Evolutionary conservation across 2,329 filamentous ascomycete genomes (phyloP), one percentile per base, ranked within the genome.

Genomic region (Beauveria varroae): DNA sequence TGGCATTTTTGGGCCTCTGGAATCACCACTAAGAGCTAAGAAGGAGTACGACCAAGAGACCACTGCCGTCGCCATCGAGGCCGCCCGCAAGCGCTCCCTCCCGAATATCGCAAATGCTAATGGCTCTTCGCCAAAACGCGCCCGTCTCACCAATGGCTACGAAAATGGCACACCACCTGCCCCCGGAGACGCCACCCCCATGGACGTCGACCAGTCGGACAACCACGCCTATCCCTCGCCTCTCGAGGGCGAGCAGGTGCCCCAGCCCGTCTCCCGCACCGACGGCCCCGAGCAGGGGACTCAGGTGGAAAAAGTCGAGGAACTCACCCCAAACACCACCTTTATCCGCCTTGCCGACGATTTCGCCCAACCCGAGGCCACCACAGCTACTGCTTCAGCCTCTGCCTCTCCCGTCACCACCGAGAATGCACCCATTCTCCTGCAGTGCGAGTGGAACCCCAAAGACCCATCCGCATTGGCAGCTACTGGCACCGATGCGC

Each of bases 361-460:
- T 59, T 66, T 69, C 51, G 52, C 68, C 28, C 69, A 68, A 72
- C 65, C 73, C 69, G 66, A 73, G 69, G 66, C 68, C 67, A 68
- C 72, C 68, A 71, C 74, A 46, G 71, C 74, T 55, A 68, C 73
- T 24, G 34, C 56, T 16, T 28, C 46, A 41, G 18, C 56, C 46
- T 43, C 46, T 41, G 16, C 46, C 56, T 73, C 75, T 26, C 73
- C 75, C 65, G 66, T 68, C 61, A 71, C 73, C 63, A 68, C 70
- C 64, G 81, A 84, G 70, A 82, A 80, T 68, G 77, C 78, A 74
- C 83, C 85, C 71, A 80, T 86, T 69, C 75, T 87, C 73, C 79
- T 87, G 76, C 84, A 86, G 74, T 87, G 85, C 80, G 83, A 86
- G 79, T 88, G 84, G 83, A 86, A 83, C 78, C 85, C 85, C 67